Percentiles rank a stretch among this genome's conserved stretches.
phyloP scores from a whole-genome alignment of 2,329 filamentous ascomycete species.

The Keithomyces neogunnii region DNA sequence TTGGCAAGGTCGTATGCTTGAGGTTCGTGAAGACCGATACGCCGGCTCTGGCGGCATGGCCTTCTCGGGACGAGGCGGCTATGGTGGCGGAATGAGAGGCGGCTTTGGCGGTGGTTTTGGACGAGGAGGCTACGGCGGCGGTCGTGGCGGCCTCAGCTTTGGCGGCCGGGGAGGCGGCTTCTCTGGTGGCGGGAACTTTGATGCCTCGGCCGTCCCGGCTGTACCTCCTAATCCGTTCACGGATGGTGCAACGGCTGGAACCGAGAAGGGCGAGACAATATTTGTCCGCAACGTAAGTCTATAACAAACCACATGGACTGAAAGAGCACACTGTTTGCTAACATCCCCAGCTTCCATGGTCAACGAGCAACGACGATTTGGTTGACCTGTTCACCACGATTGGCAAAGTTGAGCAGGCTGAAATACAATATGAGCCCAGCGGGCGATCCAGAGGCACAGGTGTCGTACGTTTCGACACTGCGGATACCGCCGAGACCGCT shows the following conservation, averaged over 20 bases:
- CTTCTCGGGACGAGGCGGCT: constrained; percentile 49
- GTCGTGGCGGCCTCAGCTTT: constrained; percentile 32
- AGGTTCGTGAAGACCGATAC: constrained; percentile 94
- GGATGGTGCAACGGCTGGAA: constrained; percentile 80
- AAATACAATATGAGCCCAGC: constrained; percentile 97
- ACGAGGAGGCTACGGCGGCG: constrained; percentile 43
- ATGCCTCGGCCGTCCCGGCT: constrained; percentile 38
- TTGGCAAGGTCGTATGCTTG: constrained; percentile 88
- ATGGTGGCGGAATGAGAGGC: constrained; percentile 49
- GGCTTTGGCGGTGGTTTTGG: constrained; percentile 48
- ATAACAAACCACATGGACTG: not conserved
- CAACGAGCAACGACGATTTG: constrained; percentile 95
- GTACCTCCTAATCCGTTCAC: constrained; percentile 82
- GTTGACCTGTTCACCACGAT: constrained; percentile 97
- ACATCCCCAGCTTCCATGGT: constrained; percentile 76
- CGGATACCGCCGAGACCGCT: constrained; percentile 81
- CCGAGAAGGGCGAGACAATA: constrained; percentile 75
- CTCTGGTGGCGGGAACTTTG: constrained; percentile 41
- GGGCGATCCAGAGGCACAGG: constrained; percentile 90
- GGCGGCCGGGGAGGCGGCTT: constrained; percentile 39
- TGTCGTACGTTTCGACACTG: constrained; percentile 85
- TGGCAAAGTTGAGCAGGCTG: constrained; percentile 95
- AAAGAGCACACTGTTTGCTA: constrained; percentile 4
- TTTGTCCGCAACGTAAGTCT: constrained; percentile 90
- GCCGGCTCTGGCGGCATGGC: constrained; percentile 57